Percentiles rank a stretch among this genome's conserved stretches.
Evolutionary conservation across 495 filamentous ascomycete species (phyloP).

Genomic region (Penicillium canescens): DNA sequence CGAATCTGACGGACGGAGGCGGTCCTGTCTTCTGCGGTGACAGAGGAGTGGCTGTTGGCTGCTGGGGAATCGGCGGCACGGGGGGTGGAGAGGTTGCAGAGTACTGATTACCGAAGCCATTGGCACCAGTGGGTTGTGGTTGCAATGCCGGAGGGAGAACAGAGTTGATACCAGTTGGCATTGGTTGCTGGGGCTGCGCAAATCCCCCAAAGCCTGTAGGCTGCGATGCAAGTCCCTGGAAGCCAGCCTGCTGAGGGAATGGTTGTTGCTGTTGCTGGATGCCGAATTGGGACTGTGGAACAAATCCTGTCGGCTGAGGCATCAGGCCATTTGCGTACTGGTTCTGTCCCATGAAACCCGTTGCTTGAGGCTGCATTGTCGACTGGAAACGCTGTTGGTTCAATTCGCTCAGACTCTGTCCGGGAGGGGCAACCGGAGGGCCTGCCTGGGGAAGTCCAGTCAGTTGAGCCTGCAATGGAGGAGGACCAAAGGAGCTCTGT

Average conservation of each 20-base stretch:
- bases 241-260: slow-evolving; percentile 37
- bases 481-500: slow-evolving; percentile 68
- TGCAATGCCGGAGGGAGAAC: slow-evolving; percentile 44
- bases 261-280: slow-evolving; percentile 51
- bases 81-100: slow-evolving; percentile 40
- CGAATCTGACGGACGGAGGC: slow-evolving; percentile 87
- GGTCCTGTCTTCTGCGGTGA: slow-evolving; percentile 90
- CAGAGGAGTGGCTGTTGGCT: slow-evolving; percentile 58
- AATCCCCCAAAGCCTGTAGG: slow-evolving; percentile 63
- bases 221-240: slow-evolving; percentile 62
- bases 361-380: slow-evolving; percentile 52
- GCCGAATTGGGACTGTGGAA: slow-evolving; percentile 49
- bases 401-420: slow-evolving; percentile 74
- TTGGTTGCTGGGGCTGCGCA: slow-evolving; percentile 48
- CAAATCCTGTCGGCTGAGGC: slow-evolving; percentile 55
- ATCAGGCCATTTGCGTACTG: slow-evolving; percentile 48
- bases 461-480: slow-evolving; percentile 80
- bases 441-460: slow-evolving; percentile 64
- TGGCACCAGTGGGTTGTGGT: slow-evolving; percentile 57
- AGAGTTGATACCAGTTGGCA: slow-evolving; percentile 50
- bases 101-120: slow-evolving; percentile 52
- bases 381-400: slow-evolving; percentile 63
- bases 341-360: slow-evolving; percentile 57
- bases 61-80: slow-evolving; percentile 48
- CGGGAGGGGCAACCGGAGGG: slow-evolving; percentile 62